Conservation (phyloP, 257 asterid species). For the Vinca minor region DNA sequence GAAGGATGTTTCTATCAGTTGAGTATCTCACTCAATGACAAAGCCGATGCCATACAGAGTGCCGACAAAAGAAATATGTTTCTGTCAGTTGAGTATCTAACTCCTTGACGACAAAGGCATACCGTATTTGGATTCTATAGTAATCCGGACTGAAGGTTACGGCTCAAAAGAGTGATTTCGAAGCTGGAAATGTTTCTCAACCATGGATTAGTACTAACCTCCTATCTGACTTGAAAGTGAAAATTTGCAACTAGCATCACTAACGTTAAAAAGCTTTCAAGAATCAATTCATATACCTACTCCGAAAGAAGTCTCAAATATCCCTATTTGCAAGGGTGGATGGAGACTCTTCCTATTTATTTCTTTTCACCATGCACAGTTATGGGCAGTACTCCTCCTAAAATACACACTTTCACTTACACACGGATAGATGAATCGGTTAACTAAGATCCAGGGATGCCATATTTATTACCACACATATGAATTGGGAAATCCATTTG, state of each 20-base stretch:
- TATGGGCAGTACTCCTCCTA: too few relatives aligned
- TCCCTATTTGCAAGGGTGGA: neutral
- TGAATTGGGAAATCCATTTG: neutral
- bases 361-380: neutral
- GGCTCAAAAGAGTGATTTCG: neutral
- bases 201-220: neutral
- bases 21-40: neutral
- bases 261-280: too few relatives aligned
- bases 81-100: neutral
- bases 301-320: too few relatives aligned
- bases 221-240: too few relatives aligned
- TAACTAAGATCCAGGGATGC: neutral
- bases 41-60: neutral
- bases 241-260: too few relatives aligned
- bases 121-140: neutral
- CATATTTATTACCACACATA: neutral
- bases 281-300: too few relatives aligned
- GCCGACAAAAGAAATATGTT: neutral
- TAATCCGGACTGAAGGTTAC: neutral
- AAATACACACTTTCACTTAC: neutral
- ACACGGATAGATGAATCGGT: neutral
- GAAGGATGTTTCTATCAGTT: neutral
- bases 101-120: neutral
- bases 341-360: neutral
- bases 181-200: neutral